These are phyloP conservation scores for Diaporthe vexans DNA, from an alignment of 2,329 filamentous ascomycete species.

Conservation along the genomic window DNA sequence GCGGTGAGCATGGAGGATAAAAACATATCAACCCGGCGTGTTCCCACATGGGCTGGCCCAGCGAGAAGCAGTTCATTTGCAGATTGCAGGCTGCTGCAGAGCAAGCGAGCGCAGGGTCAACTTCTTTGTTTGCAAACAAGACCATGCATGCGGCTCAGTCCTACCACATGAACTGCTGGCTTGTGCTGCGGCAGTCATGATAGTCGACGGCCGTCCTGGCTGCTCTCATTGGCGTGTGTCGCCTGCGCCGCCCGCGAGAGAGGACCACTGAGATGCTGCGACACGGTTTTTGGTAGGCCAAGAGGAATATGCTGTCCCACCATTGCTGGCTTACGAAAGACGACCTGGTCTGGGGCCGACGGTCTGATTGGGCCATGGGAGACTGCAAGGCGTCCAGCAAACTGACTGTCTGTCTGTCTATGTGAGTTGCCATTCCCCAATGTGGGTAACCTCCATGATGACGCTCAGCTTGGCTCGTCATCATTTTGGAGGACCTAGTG, in stretches of 20 bases:
- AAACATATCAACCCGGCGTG: conserved; percentile 39
- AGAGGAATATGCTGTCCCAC: conserved; percentile 32
- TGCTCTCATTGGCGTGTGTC: conserved; percentile 40
- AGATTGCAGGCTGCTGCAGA: not conserved
- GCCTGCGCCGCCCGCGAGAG: not conserved
- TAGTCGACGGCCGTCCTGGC: conserved; percentile 17
- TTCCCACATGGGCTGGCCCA: conserved; percentile 33
- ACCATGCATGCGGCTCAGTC: conserved; percentile 39
- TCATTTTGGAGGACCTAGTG: conserved; percentile 4
- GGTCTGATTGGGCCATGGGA: conserved; percentile 32
- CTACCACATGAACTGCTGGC: conserved; percentile 41
- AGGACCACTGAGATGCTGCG: conserved; percentile 39
- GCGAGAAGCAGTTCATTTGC: conserved; percentile 7
- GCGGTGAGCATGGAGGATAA: conserved; percentile 38
- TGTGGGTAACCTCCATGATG: conserved; percentile 24
- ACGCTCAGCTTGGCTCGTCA: not conserved
- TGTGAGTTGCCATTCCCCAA: conserved; percentile 21
- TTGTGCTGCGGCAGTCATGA: conserved; percentile 37
- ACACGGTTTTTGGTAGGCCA: conserved; percentile 3
- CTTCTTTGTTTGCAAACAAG: conserved; percentile 19
- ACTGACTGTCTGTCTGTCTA: not conserved
- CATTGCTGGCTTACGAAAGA: conserved; percentile 25
- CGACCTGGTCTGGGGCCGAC: not conserved
- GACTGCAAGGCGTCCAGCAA: conserved; percentile 18
- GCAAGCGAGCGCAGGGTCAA: conserved; percentile 7